Evolutionary conservation across 805 yeast genomes (phyloP), one percentile per base, ranked within the genome.

Genomic region (Kodamaea kaohsiungensis): DNA sequence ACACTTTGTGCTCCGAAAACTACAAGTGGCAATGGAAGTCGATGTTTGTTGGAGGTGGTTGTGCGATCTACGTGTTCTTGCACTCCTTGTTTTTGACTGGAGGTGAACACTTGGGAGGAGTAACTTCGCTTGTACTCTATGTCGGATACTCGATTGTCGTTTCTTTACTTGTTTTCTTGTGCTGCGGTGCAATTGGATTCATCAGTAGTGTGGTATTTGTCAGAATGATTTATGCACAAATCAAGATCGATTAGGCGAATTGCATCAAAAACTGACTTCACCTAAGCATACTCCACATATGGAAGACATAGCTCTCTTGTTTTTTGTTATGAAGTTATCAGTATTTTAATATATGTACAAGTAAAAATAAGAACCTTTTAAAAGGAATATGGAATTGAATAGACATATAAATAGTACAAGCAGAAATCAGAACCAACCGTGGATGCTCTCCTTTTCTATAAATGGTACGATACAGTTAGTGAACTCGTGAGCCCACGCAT

Each of bases 1-100:
- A 89, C 76, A 82, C 91, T 3, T 79, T 95, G 60, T 90, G 96
- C 67, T 77, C 90, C 49, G 99, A 95, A 68, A 90, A 95, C 70
- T 92, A 96, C 78, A 85, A 86, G 70, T 95, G 99, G 99, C 98
- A 93, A 67, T 95, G 99, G 99, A 85, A 92, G 70, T 84, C 96
- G 2, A 73, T 89, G 62, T 83, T 88, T 64, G 82, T 91, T 56
- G 89, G 96, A 25, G 98, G 97, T 43, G 96, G 98, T 33, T 87
- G 96, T 68, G 81, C 96, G 0, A 61, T 87, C 52, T 95, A 93
- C 68, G 87, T 92, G 43, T 90, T 91, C 72, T 61, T 90, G 48
- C 97, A 95, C 71, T 86, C 98, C 2, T 74, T 91, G 55, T 75
- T 88, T 60, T 80, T 93, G 64, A 81, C 91, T 19, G 84, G 82